A percentile compares a stretch with the other conserved stretches of the same genome.
These are phyloP conservation scores for Microthlaspi erraticum DNA, from an alignment of 345 rosid species.

Conservation along the genomic window DNA sequence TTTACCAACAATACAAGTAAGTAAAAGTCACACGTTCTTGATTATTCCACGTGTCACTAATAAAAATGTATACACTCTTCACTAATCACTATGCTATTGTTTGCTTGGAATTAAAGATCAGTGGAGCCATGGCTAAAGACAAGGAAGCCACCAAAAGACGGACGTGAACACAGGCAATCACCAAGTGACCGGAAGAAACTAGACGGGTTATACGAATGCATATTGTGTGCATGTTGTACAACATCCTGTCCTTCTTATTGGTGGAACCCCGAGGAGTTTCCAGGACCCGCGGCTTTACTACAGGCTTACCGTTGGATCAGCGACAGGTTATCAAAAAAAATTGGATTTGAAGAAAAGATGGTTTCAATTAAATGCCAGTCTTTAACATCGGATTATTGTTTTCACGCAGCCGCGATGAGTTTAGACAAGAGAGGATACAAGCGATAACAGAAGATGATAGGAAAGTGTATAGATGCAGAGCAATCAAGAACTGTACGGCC, in stretches of 20 bases:
- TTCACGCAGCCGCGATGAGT: slow-evolving; percentile 60
- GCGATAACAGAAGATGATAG: slow-evolving; percentile 60
- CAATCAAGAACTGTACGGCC: slow-evolving; percentile 62
- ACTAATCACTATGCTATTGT: too few species aligned
- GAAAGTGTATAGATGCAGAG: slow-evolving; percentile 63
- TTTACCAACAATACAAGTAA: slow-evolving; percentile 70
- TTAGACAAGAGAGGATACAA: slow-evolving; percentile 49
- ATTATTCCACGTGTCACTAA: too few species aligned
- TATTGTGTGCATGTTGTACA: slow-evolving; percentile 72
- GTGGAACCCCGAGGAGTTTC: slow-evolving; percentile 80
- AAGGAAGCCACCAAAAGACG: slow-evolving; percentile 43
- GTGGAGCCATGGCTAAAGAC: slow-evolving; percentile 81
- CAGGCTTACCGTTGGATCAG: slow-evolving; percentile 67
- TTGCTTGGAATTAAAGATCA: slow-evolving; percentile 41
- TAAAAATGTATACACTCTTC: neutral
- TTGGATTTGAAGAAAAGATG: neutral
- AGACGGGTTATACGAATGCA: slow-evolving; percentile 76
- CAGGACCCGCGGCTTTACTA: slow-evolving; percentile 67
- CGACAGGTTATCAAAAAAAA: slow-evolving; percentile 47
- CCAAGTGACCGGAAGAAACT: slow-evolving; percentile 59
- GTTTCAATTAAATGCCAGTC: neutral
- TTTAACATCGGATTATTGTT: neutral
- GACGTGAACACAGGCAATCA: slow-evolving; percentile 60
- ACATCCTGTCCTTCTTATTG: slow-evolving; percentile 70
- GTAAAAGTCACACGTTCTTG: neutral